phyloP scores from a whole-genome alignment of 192 early-diverging fungal genomes.

The Gigaspora rosea region DNA sequence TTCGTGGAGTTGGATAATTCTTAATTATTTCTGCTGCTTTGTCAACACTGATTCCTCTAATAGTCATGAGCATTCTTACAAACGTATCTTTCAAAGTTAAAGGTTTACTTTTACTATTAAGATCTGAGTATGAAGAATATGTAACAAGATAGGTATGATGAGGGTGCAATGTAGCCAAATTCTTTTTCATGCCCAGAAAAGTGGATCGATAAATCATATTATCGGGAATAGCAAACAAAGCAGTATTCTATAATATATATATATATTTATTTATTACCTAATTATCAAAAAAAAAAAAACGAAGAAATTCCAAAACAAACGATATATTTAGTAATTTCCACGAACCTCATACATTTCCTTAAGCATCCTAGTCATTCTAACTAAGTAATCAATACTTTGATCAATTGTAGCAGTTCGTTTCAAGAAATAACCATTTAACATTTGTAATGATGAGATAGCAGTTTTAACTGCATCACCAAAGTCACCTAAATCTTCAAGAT shows the following conservation, averaged over 20 bases:
- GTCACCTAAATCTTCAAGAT: constrained; percentile 58
- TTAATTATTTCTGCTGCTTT: constrained; percentile 77
- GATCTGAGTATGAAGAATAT: constrained; percentile 61
- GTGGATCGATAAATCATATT: constrained; percentile 47
- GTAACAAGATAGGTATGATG: constrained; percentile 53
- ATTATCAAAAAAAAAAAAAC: too few relatives aligned
- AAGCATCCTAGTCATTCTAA: constrained; percentile 60
- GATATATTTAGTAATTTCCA: not conserved
- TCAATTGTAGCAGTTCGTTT: constrained; percentile 75
- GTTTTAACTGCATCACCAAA: constrained; percentile 71
- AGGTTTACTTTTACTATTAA: constrained; percentile 76
- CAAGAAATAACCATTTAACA: constrained; percentile 80
- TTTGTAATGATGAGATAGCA: constrained; percentile 73
- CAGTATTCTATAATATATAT: constrained; percentile 27
- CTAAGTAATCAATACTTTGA: constrained; percentile 81
- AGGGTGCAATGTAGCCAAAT: constrained; percentile 40
- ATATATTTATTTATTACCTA: not conserved
- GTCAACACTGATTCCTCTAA: constrained; percentile 81
- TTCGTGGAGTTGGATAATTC: constrained; percentile 68
- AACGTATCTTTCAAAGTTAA: constrained; percentile 78
- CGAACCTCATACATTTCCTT: constrained; percentile 55
- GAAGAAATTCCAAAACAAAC: not conserved
- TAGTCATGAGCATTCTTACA: constrained; percentile 80
- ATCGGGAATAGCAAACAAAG: constrained; percentile 61
- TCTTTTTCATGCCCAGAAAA: constrained; percentile 54